Evolutionary conservation across 495 filamentous ascomycete species (phyloP).

Genomic region (Letharia lupina): DNA sequence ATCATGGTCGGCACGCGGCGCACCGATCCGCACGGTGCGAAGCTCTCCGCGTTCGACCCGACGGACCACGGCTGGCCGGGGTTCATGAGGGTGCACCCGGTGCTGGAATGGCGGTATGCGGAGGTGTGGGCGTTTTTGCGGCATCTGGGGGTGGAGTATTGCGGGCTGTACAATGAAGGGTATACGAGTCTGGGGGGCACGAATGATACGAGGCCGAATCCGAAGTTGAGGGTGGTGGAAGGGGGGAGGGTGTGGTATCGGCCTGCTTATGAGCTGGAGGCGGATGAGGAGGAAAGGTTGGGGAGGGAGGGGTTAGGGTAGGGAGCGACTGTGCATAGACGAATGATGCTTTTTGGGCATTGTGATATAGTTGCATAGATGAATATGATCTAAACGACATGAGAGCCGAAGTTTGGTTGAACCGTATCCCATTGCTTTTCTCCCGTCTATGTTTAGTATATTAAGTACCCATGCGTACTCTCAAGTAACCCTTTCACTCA

Average conservation of each 20-base stretch:
- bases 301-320: conserved; percentile 55
- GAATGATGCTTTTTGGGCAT: neutral
- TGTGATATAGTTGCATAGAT: neutral
- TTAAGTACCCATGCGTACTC: neutral
- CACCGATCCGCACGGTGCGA: conserved; percentile 83
- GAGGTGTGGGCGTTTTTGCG: conserved; percentile 96
- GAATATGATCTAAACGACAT: neutral
- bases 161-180: conserved; percentile 72
- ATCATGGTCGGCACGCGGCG: conserved; percentile 89
- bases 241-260: conserved; percentile 43
- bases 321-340: neutral
- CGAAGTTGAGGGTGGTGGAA: conserved; percentile 48
- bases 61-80: conserved; percentile 87
- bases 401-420: neutral
- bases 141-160: conserved; percentile 69
- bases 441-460: neutral
- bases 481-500: neutral
- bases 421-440: neutral
- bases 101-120: conserved; percentile 94
- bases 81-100: conserved; percentile 89
- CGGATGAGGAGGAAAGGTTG: conserved; percentile 77
- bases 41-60: conserved; percentile 66
- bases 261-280: conserved; percentile 79
- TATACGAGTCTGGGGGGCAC: conserved; percentile 84
- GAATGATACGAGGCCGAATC: conserved; percentile 87